Conservation (phyloP, 2,329 filamentous ascomycete species). For the Aspergillus awamori region DNA sequence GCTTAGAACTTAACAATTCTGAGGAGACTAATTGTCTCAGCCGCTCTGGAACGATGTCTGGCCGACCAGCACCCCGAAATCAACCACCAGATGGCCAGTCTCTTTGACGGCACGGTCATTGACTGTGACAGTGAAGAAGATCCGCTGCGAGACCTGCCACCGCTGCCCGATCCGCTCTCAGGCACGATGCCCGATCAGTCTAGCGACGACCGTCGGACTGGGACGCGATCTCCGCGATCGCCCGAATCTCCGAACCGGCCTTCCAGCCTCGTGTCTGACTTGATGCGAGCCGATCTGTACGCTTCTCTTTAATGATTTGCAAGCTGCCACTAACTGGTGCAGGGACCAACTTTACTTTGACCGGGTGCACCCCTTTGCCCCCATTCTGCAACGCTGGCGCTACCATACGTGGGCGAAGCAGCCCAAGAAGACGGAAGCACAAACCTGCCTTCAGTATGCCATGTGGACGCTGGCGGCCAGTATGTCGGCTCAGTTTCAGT, state of each 20-base stretch:
- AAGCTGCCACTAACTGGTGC: background rate
- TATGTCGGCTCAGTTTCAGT: conserved; percentile 36
- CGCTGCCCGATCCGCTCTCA: background rate
- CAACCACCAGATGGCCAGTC: conserved; percentile 18
- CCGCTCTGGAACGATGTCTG: conserved; percentile 31
- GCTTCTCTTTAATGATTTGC: background rate
- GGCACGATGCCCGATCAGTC: background rate
- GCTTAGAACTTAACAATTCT: background rate
- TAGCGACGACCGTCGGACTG: background rate
- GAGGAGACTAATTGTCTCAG: conserved; percentile 16
- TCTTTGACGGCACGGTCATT: conserved; percentile 17
- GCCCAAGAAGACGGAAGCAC: conserved; percentile 19
- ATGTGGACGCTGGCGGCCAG: conserved; percentile 43
- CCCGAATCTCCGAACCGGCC: conserved; percentile 10
- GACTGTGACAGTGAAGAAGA: conserved; percentile 25
- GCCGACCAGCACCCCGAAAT: conserved; percentile 31
- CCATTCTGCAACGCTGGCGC: conserved; percentile 33
- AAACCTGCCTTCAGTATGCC: conserved; percentile 37
- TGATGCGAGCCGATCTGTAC: conserved; percentile 27
- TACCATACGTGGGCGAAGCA: conserved; percentile 32
- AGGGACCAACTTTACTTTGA: conserved; percentile 38
- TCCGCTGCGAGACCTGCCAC: conserved; percentile 11
- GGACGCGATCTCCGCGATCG: conserved; percentile 15
- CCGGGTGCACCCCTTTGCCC: conserved; percentile 32
- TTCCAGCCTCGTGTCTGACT: conserved; percentile 18